phyloP scores from a whole-genome alignment of 352 stramenopile species.

The Globisporangium emineosum region DNA sequence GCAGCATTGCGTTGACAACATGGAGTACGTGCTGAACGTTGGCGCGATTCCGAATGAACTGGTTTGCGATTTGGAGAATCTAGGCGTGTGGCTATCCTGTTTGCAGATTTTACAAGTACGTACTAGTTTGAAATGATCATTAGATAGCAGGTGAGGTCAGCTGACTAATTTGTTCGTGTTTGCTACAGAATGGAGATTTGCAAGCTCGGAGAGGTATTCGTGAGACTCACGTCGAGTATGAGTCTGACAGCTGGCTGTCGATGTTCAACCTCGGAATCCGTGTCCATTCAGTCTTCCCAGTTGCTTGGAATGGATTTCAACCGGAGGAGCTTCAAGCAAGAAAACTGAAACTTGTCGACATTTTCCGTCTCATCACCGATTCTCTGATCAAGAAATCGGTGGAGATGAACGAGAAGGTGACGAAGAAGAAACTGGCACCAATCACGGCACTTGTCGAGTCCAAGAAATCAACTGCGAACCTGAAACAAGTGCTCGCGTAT shows the following conservation, averaged over 20 bases:
- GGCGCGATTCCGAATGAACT: slow-evolving; percentile 72
- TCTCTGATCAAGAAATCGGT: slow-evolving; percentile 42
- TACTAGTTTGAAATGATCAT: background rate
- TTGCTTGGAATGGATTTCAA: slow-evolving; percentile 72
- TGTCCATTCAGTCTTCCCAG: slow-evolving; percentile 79
- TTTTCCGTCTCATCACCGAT: slow-evolving; percentile 48
- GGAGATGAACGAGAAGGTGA: slow-evolving; percentile 41
- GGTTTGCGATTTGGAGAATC: slow-evolving; percentile 65
- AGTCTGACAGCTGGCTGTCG: slow-evolving; percentile 84
- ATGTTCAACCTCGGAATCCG: slow-evolving; percentile 90
- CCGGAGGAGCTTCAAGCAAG: slow-evolving; percentile 30
- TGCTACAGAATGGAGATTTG: slow-evolving; percentile 61
- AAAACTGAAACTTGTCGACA: slow-evolving; percentile 31
- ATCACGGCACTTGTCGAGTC: slow-evolving; percentile 30
- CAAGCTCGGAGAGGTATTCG: slow-evolving; percentile 67
- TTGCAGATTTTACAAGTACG: slow-evolving; percentile 63
- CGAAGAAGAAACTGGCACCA: slow-evolving; percentile 45
- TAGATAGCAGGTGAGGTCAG: background rate
- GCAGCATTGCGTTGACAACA: slow-evolving; percentile 82
- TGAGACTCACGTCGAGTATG: slow-evolving; percentile 84
- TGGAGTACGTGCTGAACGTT: slow-evolving; percentile 86
- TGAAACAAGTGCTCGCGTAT: slow-evolving; percentile 35
- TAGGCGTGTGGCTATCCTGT: slow-evolving; percentile 71
- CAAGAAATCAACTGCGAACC: slow-evolving; percentile 18
- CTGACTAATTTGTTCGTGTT: background rate